Evolutionary conservation across 371 early-diverging fungal species (phyloP).

Genomic region (Circinella umbellata): DNA sequence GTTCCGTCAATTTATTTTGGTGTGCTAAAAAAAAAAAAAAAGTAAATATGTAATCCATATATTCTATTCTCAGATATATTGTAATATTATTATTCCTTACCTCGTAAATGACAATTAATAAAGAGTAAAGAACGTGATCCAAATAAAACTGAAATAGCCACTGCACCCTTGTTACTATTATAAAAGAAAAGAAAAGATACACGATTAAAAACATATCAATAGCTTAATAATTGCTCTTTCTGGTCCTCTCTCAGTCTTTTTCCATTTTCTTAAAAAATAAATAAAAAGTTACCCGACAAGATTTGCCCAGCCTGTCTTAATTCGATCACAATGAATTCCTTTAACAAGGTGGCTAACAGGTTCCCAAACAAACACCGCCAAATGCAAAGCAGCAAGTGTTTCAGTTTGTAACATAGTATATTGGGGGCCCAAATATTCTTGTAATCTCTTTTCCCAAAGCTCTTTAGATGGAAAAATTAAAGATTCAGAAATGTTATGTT

Average conservation of each 20-base stretch:
- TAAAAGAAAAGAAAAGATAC: neutral
- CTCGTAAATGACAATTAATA: slow-evolving; percentile 78
- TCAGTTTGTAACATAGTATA: slow-evolving; percentile 65
- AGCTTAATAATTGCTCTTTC: neutral
- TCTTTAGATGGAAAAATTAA: slow-evolving; percentile 67
- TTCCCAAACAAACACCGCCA: slow-evolving; percentile 72
- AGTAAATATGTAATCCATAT: no score
- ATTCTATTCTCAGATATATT: neutral
- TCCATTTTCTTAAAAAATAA: neutral
- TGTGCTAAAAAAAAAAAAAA: slow-evolving; percentile 27
- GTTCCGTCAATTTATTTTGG: slow-evolving; percentile 37
- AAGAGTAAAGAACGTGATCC: slow-evolving; percentile 65
- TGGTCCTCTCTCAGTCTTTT: no score
- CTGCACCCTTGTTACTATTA: slow-evolving; percentile 82
- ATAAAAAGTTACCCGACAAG: slow-evolving; percentile 36
- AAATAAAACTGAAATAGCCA: slow-evolving; percentile 69
- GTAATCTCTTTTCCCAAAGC: slow-evolving; percentile 63
- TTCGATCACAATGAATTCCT: slow-evolving; percentile 39
- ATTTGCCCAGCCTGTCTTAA: slow-evolving; percentile 46
- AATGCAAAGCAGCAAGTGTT: slow-evolving; percentile 71
- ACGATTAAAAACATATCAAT: neutral
- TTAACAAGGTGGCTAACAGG: slow-evolving; percentile 55
- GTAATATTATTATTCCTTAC: slow-evolving; percentile 39
- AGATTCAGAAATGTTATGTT: slow-evolving; percentile 63
- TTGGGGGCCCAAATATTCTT: slow-evolving; percentile 46